Conservation (phyloP, 371 early-diverging fungal genomes). For the Chytridiales sp. region DNA sequence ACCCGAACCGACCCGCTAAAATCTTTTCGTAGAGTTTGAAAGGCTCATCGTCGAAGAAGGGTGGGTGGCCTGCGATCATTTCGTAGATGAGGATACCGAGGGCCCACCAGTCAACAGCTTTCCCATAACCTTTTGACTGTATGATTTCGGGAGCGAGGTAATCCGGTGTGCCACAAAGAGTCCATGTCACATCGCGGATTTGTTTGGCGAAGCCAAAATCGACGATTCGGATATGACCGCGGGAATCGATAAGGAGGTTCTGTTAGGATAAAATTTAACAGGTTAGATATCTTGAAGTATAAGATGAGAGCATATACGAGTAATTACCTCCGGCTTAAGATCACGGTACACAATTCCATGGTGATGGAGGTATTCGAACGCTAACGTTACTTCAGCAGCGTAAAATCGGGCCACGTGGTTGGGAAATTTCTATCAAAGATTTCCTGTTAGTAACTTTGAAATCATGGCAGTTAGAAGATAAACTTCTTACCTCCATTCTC, state of each 20-base stretch:
- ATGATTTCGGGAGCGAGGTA: constrained; percentile 98
- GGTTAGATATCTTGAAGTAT: neutral
- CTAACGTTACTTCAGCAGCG: constrained; percentile 65
- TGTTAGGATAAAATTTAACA: constrained; percentile 23
- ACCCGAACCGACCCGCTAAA: constrained; percentile 79
- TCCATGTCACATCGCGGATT: constrained; percentile 94
- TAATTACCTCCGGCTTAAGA: constrained; percentile 62
- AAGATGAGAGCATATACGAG: neutral
- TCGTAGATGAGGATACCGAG: constrained; percentile 94
- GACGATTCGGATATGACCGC: constrained; percentile 97
- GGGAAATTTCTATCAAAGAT: constrained; percentile 65
- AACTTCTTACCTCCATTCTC: constrained; percentile 23
- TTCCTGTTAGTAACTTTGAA: constrained; percentile 14
- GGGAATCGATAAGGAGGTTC: constrained; percentile 84
- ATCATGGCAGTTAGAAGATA: no score
- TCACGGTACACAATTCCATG: constrained; percentile 70
- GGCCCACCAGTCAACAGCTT: constrained; percentile 95
- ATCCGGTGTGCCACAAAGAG: constrained; percentile 98
- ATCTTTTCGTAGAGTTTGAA: constrained; percentile 90
- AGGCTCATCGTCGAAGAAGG: constrained; percentile 93
- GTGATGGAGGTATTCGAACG: constrained; percentile 64
- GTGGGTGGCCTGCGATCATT: constrained; percentile 87
- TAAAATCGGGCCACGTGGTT: constrained; percentile 81
- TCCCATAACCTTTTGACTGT: constrained; percentile 91
- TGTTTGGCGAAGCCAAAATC: constrained; percentile 99